phyloP scores from a whole-genome alignment of 2,329 filamentous ascomycete genomes.

The Alternaria consortialis region DNA sequence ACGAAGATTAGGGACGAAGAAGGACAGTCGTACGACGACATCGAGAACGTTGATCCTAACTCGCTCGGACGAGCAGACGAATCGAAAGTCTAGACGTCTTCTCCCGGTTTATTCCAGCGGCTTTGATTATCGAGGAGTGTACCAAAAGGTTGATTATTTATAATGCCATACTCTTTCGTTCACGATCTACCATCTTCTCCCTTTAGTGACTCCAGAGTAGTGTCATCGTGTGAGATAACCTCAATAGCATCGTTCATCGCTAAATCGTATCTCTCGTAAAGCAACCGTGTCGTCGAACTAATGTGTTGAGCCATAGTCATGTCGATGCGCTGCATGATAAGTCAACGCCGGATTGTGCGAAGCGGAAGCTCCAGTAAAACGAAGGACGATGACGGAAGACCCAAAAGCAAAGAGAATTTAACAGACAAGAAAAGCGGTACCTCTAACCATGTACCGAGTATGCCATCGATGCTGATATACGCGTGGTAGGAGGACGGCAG shows the following conservation, averaged over 20 bases:
- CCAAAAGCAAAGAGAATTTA: background rate
- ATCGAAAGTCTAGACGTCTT: conserved; percentile 3
- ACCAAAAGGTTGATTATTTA: background rate
- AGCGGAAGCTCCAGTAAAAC: background rate
- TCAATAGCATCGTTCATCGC: background rate
- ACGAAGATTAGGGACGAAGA: conserved; percentile 49
- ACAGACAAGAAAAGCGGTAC: background rate
- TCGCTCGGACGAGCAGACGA: conserved; percentile 15
- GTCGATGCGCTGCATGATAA: background rate
- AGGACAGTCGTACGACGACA: conserved; percentile 29
- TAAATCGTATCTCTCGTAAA: background rate
- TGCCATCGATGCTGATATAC: background rate
- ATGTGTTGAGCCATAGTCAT: background rate
- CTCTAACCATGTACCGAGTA: background rate
- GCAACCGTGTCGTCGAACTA: background rate
- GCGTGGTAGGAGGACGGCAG: background rate
- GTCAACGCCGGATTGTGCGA: background rate
- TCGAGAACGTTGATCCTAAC: conserved; percentile 15
- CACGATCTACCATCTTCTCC: background rate
- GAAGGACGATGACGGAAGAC: background rate
- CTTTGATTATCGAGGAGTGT: background rate
- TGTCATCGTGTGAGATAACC: background rate
- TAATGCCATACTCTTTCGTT: conserved; percentile 5
- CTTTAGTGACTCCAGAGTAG: background rate
- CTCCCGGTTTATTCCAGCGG: no score